Conservation (phyloP, 225 moss, liverwort and hornwort genomes). For the Thuidium tamariscinum region DNA sequence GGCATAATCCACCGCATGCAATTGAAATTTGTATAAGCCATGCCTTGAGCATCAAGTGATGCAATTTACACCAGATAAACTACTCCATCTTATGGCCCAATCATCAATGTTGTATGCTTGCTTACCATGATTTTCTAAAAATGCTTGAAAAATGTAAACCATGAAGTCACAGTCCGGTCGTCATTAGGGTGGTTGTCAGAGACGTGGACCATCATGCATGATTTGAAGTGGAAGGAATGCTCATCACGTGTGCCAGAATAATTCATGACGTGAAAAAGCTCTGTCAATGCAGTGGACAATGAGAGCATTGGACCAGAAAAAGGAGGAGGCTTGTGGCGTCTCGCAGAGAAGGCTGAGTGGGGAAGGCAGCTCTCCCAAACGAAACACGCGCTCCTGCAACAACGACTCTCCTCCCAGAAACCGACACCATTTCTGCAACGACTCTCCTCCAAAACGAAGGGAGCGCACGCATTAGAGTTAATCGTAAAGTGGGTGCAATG, state of each 20-base stretch:
- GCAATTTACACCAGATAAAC: neutral
- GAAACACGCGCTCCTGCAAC: neutral
- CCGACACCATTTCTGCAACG: constrained; percentile 10
- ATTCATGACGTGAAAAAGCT: neutral
- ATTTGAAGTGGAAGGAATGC: neutral
- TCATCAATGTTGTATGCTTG: neutral
- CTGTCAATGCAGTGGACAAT: constrained; percentile 66
- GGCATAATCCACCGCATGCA: neutral
- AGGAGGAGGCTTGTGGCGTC: constrained; percentile 4
- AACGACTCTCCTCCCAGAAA: constrained; percentile 15
- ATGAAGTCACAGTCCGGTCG: neutral
- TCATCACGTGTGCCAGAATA: neutral
- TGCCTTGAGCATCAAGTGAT: neutral
- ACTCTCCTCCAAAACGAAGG: constrained; percentile 14
- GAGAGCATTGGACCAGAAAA: constrained; percentile 65
- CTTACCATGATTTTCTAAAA: neutral
- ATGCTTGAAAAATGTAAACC: neutral
- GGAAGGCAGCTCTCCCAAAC: constrained; percentile 12
- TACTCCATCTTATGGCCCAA: neutral
- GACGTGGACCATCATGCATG: neutral
- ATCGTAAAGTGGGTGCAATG: no score
- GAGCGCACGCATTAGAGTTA: constrained; percentile 2
- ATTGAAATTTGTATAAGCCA: neutral
- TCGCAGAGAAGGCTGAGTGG: neutral
- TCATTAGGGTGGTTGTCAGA: neutral